A percentile compares a stretch with the other conserved stretches of the same genome.
phyloP scores from a whole-genome alignment of 1,284 basidiomycete species.

The Cutaneotrichosporon spelunceum region DNA sequence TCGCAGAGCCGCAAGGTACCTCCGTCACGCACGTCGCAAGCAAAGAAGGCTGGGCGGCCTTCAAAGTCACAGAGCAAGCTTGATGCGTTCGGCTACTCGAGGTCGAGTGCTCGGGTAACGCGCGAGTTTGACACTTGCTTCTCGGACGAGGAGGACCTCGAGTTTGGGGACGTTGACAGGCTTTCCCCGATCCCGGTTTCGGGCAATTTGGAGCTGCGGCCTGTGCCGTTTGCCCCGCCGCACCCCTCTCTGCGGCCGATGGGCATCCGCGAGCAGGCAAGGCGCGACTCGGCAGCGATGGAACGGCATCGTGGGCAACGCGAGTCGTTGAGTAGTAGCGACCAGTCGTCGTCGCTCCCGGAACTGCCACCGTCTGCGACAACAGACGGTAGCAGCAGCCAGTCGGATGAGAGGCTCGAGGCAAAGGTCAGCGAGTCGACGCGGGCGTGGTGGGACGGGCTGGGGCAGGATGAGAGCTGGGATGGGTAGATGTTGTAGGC shows the following conservation, averaged over 20 bases:
- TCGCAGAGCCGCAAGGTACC: slow-evolving; percentile 5
- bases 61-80: slow-evolving; percentile 32
- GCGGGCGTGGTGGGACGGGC: slow-evolving; percentile 3
- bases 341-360: not conserved
- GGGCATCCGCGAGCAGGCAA: slow-evolving; percentile 34
- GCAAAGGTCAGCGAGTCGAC: slow-evolving; percentile 5
- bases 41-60: slow-evolving; percentile 1
- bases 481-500: slow-evolving; percentile 9
- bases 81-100: slow-evolving; percentile 38
- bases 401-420: not conserved
- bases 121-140: slow-evolving; percentile 30
- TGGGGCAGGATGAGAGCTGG: not conserved
- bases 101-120: not conserved
- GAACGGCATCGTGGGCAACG: slow-evolving; percentile 16
- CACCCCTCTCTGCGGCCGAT: slow-evolving; percentile 38
- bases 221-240: slow-evolving; percentile 37
- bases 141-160: slow-evolving; percentile 39
- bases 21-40: not conserved
- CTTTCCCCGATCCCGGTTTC: not conserved
- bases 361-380: not conserved
- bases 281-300: slow-evolving; percentile 22
- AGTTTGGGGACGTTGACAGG: slow-evolving; percentile 24
- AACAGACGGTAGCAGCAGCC: slow-evolving; percentile 5
- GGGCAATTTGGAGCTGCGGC: slow-evolving; percentile 6
- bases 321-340: not conserved